Evolutionary conservation across 1,284 basidiomycete species (phyloP), one percentile per base, ranked within the genome.

Genomic region (Sphagnurus paluster): DNA sequence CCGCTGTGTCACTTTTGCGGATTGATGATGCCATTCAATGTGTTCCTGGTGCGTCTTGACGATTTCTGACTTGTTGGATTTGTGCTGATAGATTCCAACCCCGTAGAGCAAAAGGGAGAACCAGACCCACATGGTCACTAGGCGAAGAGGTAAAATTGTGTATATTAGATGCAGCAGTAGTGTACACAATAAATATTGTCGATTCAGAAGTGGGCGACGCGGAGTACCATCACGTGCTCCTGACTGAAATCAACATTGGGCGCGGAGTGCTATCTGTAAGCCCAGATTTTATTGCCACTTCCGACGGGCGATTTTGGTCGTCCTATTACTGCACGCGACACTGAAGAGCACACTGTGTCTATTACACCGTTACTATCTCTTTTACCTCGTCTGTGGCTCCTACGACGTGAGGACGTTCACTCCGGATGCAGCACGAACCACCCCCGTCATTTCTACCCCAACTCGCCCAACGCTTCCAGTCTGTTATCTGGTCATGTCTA

Each of bases 11-110:
- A 51, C 71, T 99, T 56, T 72, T 99, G 63, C 84, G 97, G 50
- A 99, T 99, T 63, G 96, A 98, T 66, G 96, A 98, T 71, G 89
- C 89, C 19, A 92, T 92, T 53, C 88, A 91, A 59, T 90, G 88
- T 65, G 76, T 87, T 41, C 86, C 88, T 51, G 88, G 87, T 88
- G 57, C 71, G 79, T 67, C 14, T 39, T 37, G 43, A 19, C 38
- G 21, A 25, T 21, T 36, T 26, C 19, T n/a, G 38, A 9, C 13
- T 16, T 34, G 16, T 44, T 14, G 34, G 19, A 57, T 66, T 50
- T 39, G 65, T 53, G 17, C 17, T 53, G 35, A 62, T 11, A 40
- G 32, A 35, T 35, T n/a, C 33, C 47, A 53, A 45, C 24, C 19
- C 50, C 39, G 34, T 72, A 82, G 89, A 93, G 69, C 77, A 82